These are phyloP conservation scores for Exsudoporus floridanus DNA, from an alignment of 1,284 basidiomycete genomes.

Conservation along the genomic window DNA sequence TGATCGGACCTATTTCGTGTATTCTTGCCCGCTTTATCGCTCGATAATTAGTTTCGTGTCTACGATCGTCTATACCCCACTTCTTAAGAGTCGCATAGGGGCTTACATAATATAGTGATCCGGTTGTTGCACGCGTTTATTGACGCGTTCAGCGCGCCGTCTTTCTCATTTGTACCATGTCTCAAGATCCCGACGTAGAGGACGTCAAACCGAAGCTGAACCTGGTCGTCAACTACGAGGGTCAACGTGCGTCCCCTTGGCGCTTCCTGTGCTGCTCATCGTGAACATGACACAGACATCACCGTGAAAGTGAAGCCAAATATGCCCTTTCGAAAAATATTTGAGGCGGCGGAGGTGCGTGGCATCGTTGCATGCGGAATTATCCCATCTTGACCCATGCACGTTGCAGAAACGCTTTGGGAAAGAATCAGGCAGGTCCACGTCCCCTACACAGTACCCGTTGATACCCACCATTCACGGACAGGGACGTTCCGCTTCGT, in stretches of 20 bases:
- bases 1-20: conserved; percentile 32
- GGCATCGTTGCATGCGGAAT: neutral
- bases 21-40: conserved; percentile 6
- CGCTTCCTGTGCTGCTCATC: neutral
- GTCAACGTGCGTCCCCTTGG: conserved; percentile 37
- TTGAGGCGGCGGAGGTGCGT: conserved; percentile 61
- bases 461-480: neutral
- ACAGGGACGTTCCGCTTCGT: conserved; percentile 59
- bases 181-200: conserved; percentile 52
- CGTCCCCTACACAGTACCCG: neutral
- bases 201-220: conserved; percentile 71
- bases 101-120: conserved; percentile 21
- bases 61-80: conserved; percentile 23
- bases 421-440: conserved; percentile 51
- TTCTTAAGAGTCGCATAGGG: neutral
- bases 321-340: conserved; percentile 64
- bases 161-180: conserved; percentile 37
- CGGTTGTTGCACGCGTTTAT: conserved; percentile 11
- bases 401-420: conserved; percentile 52
- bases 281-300: conserved; percentile 41
- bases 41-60: neutral
- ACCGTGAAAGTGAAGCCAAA: conserved; percentile 64
- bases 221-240: conserved; percentile 53
- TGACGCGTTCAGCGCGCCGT: conserved; percentile 11
- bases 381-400: neutral